Percentiles rank a stretch among this genome's conserved stretches.
Evolutionary conservation across 2,329 filamentous ascomycete genomes (phyloP).

Genomic region (Nothophaeocryptopus gaeumannii): DNA sequence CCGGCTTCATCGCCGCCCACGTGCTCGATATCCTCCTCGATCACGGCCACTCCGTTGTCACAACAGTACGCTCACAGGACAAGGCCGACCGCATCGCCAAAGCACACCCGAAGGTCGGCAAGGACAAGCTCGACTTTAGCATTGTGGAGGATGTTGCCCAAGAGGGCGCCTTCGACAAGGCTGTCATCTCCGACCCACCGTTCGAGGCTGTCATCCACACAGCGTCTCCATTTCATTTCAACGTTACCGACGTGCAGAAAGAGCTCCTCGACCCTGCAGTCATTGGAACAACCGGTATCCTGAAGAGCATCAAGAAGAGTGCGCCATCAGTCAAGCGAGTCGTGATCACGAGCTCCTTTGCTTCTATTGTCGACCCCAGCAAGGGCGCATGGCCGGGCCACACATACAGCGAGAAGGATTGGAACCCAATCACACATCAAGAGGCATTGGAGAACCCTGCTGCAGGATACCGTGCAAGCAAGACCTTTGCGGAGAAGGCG

Average conservation of each 20-base stretch:
- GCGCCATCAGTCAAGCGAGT: constrained; percentile 69
- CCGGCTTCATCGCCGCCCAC: constrained; percentile 65
- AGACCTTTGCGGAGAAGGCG: constrained; percentile 61
- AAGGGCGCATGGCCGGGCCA: constrained; percentile 51
- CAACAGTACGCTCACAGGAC: constrained; percentile 60
- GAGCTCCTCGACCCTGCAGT: constrained; percentile 59
- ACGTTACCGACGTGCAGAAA: constrained; percentile 69
- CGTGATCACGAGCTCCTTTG: constrained; percentile 68
- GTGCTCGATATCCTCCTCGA: constrained; percentile 59
- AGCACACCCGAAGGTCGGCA: constrained; percentile 50
- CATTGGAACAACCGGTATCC: constrained; percentile 61
- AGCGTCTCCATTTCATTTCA: constrained; percentile 71
- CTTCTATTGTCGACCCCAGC: constrained; percentile 57
- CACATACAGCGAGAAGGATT: constrained; percentile 54
- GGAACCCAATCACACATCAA: constrained; percentile 56
- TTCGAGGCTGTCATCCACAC: constrained; percentile 75
- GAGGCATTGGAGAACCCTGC: constrained; percentile 45
- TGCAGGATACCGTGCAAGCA: constrained; percentile 52
- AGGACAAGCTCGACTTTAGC: constrained; percentile 59
- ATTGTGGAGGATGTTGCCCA: constrained; percentile 72
- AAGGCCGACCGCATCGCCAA: constrained; percentile 61
- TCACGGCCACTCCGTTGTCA: constrained; percentile 58
- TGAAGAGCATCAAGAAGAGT: constrained; percentile 59
- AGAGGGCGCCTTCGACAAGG: constrained; percentile 64
- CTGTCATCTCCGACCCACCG: constrained; percentile 59